phyloP scores from a whole-genome alignment of 2,329 filamentous ascomycete genomes.

The Dactylella cylindrospora region DNA sequence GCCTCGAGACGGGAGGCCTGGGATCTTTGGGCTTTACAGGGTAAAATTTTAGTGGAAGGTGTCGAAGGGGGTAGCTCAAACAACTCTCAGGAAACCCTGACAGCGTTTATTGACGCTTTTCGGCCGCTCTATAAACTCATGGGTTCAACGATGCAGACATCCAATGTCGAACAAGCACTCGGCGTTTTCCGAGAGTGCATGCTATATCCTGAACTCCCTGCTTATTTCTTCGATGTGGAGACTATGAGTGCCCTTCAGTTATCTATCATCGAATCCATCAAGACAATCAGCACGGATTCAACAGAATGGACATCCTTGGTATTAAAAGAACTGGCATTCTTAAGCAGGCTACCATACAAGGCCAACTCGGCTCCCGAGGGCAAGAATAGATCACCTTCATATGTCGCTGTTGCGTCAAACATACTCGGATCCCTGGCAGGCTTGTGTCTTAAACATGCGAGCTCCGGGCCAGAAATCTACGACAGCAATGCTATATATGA shows the following conservation, averaged over 20 bases:
- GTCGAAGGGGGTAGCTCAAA: conserved; percentile 54
- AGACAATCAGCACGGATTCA: conserved; percentile 67
- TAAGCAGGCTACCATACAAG: conserved; percentile 70
- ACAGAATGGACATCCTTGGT: conserved; percentile 67
- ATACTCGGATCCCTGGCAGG: conserved; percentile 70
- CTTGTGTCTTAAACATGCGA: conserved; percentile 62
- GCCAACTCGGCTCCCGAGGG: conserved; percentile 48
- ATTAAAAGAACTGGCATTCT: conserved; percentile 68
- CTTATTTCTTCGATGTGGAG: conserved; percentile 72
- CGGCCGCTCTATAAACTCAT: conserved; percentile 77
- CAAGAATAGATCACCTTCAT: conserved; percentile 66
- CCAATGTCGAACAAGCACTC: conserved; percentile 68
- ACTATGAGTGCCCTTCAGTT: conserved; percentile 71
- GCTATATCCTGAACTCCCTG: conserved; percentile 66
- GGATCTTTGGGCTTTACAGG: conserved; percentile 64
- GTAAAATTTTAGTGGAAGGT: conserved; percentile 46
- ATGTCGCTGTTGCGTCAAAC: conserved; percentile 82
- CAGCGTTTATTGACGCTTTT: conserved; percentile 77
- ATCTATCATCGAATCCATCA: conserved; percentile 68
- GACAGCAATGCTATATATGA: conserved; percentile 65
- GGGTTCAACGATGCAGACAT: conserved; percentile 63
- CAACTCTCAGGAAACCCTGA: conserved; percentile 69
- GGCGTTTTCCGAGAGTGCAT: conserved; percentile 70
- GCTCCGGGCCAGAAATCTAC: conserved; percentile 66
- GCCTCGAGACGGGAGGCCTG: conserved; percentile 64